Evolutionary conservation across 495 filamentous ascomycete genomes (phyloP).

Genomic region (Barbatosphaeria neglecta): DNA sequence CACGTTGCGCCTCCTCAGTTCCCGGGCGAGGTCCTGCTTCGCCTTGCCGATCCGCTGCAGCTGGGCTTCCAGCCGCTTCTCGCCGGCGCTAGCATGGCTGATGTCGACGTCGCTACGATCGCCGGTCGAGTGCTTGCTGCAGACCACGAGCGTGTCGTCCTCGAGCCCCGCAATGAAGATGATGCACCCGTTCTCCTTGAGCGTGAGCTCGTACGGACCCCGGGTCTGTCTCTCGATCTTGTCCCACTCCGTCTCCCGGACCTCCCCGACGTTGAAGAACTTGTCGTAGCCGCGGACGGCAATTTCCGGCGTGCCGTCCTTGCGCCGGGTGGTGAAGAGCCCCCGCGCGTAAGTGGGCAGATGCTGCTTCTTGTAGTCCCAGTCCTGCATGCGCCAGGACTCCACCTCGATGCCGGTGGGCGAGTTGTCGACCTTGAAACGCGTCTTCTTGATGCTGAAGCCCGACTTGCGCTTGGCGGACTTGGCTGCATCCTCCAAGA

Average conservation of each 20-base stretch:
- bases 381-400: conserved; percentile 88
- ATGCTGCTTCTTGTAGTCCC: conserved; percentile 79
- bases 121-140: conserved; percentile 96
- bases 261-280: conserved; percentile 90
- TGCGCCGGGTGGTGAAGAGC: conserved; percentile 66
- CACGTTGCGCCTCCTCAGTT: conserved; percentile 66
- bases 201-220: conserved; percentile 86
- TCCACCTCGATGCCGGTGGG: conserved; percentile 52
- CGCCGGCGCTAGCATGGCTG: conserved; percentile 79
- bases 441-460: conserved; percentile 61
- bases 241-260: conserved; percentile 63
- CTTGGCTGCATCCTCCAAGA: conserved; percentile 46
- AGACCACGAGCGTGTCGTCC: conserved; percentile 78
- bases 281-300: conserved; percentile 89
- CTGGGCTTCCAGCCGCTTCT: conserved; percentile 75
- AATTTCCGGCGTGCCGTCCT: conserved; percentile 60
- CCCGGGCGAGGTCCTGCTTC: conserved; percentile 59
- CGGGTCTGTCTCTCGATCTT: conserved; percentile 66
- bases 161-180: conserved; percentile 91
- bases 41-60: conserved; percentile 63
- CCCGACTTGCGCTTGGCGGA: conserved; percentile 26
- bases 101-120: conserved; percentile 49
- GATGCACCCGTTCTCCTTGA: conserved; percentile 98
- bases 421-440: conserved; percentile 51
- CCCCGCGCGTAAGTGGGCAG: conserved; percentile 88